Evolutionary conservation across 441 rosid genomes (phyloP).

Genomic region (Erodium trifolium): DNA sequence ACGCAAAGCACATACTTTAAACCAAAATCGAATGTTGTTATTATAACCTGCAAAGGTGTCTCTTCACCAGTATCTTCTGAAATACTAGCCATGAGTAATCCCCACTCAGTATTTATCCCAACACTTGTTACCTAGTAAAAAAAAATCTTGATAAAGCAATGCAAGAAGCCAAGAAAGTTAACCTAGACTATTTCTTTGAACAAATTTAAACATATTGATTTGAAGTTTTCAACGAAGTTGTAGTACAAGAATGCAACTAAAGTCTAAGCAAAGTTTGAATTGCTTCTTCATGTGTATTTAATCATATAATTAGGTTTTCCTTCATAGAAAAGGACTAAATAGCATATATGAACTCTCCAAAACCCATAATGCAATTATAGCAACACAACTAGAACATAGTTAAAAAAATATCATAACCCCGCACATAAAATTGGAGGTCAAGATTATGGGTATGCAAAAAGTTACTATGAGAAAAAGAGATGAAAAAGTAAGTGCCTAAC

Average conservation of each 20-base stretch:
- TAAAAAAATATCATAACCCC: too few species aligned
- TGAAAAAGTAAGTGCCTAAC: background rate
- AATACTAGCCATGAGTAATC: slow-evolving; percentile 85
- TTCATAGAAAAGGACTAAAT: background rate
- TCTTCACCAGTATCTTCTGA: slow-evolving; percentile 98
- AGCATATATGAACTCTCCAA: background rate
- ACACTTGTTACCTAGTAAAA: slow-evolving; percentile 69
- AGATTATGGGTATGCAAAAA: too few species aligned
- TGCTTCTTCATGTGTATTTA: background rate
- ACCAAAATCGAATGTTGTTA: background rate
- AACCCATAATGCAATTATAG: background rate
- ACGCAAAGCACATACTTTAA: background rate
- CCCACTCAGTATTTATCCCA: slow-evolving; percentile 50
- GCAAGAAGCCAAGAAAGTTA: background rate
- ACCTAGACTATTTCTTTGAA: background rate
- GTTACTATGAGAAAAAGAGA: too few species aligned
- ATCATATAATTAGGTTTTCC: background rate
- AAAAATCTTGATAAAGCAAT: background rate
- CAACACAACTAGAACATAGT: too few species aligned
- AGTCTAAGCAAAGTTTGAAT: background rate
- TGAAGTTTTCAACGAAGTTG: background rate
- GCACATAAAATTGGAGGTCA: too few species aligned
- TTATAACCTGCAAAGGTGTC: slow-evolving; percentile 84
- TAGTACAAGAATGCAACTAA: background rate
- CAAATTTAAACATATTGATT: background rate